A percentile compares a stretch with the other conserved stretches of the same genome.
Evolutionary conservation across 257 asterid species (phyloP).

Genomic region (Solanum microdontum): DNA sequence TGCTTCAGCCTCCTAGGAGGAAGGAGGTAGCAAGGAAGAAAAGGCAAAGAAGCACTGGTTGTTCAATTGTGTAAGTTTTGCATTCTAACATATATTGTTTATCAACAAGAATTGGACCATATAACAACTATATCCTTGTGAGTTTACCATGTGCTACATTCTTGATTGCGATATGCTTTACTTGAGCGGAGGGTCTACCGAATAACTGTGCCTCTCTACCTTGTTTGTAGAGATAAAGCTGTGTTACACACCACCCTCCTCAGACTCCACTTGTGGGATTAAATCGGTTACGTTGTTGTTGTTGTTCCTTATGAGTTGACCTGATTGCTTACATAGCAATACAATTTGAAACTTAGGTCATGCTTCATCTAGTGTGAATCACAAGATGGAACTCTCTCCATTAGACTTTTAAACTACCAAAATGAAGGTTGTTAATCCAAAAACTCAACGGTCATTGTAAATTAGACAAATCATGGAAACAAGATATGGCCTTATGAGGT

Average conservation of each 20-base stretch:
- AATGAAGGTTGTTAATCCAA: not conserved
- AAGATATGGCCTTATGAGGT: not conserved
- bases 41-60: conserved; percentile 42
- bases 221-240: not conserved
- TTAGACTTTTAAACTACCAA: not conserved
- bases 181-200: not conserved
- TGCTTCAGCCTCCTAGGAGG: conserved; percentile 90
- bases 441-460: not conserved
- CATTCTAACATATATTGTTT: too few relatives aligned
- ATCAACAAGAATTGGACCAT: not conserved
- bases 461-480: not conserved
- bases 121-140: not conserved
- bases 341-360: not conserved
- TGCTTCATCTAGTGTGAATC: not conserved
- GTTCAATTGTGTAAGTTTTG: conserved; percentile 72
- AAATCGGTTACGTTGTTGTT: not conserved
- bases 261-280: not conserved
- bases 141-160: not conserved
- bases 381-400: not conserved
- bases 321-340: not conserved
- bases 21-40: conserved; percentile 58
- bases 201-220: not conserved
- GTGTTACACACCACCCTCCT: not conserved
- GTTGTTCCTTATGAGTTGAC: not conserved
- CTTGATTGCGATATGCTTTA: not conserved